A percentile compares a stretch with the other conserved stretches of the same genome.
These are phyloP conservation scores for Sonneratia caseolaris DNA, from an alignment of 345 rosid species.

Conservation along the genomic window DNA sequence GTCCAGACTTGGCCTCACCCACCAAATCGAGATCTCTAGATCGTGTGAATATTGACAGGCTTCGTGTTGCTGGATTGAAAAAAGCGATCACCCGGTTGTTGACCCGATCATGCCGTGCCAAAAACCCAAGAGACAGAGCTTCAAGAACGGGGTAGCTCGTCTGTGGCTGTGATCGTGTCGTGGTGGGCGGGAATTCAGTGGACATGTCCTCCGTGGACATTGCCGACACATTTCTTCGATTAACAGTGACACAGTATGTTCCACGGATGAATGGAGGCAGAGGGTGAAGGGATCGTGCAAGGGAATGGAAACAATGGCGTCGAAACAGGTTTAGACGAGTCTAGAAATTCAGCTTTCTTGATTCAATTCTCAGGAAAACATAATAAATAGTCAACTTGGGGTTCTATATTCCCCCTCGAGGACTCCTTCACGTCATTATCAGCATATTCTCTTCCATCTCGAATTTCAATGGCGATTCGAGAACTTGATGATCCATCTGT, in stretches of 20 bases:
- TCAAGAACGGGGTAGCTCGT: neutral
- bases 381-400: too few species aligned
- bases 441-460: neutral
- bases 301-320: neutral
- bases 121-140: neutral
- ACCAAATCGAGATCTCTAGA: neutral
- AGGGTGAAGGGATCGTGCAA: neutral
- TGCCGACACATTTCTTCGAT: neutral
- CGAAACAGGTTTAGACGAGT: neutral
- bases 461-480: too few species aligned
- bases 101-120: neutral
- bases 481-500: too few species aligned
- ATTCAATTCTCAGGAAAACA: too few species aligned
- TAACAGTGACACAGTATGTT: neutral
- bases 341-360: neutral
- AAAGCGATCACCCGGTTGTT: neutral
- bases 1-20: neutral
- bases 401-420: too few species aligned
- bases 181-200: neutral
- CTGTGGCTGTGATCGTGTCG: neutral
- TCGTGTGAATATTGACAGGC: neutral
- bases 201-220: neutral
- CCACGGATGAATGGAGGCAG: neutral
- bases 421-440: too few species aligned
- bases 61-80: neutral